phyloP scores from a whole-genome alignment of 139 green algal species.

The Trebouxia sp. region DNA sequence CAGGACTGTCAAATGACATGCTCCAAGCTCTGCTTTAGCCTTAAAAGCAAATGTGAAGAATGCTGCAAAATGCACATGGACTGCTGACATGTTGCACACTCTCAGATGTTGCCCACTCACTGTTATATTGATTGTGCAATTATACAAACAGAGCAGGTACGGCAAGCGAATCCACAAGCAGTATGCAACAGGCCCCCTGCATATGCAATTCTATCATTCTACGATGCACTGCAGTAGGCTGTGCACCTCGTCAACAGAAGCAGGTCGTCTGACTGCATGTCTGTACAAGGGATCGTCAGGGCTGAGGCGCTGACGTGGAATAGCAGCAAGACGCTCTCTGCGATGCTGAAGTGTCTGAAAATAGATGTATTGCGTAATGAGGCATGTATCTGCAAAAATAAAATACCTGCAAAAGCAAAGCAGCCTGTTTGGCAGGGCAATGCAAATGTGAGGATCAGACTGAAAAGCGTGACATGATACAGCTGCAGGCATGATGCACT shows the following conservation, averaged over 20 bases:
- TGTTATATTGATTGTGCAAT: too few species aligned
- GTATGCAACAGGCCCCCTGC: too few species aligned
- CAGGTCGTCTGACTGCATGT: conserved; percentile 20
- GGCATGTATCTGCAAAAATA: conserved; percentile 68
- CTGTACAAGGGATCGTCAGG: conserved; percentile 13
- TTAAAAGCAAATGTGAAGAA: too few species aligned
- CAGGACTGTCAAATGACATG: too few species aligned
- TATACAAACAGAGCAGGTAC: too few species aligned
- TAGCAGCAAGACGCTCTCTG: conserved; percentile 22
- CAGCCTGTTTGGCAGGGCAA: background rate
- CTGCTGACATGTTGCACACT: background rate
- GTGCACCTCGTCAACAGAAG: background rate
- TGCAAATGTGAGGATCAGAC: background rate
- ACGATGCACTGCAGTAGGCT: background rate
- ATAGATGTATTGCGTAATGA: conserved; percentile 82
- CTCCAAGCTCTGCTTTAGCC: too few species aligned
- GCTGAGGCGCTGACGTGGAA: conserved; percentile 23
- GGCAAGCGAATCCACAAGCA: too few species aligned
- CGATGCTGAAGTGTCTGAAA: conserved; percentile 58
- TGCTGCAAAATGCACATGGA: background rate
- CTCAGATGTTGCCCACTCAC: too few species aligned
- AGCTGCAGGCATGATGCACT: background rate
- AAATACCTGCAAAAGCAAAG: conserved; percentile 64
- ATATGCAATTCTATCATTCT: background rate
- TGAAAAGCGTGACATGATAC: too few species aligned